phyloP scores from a whole-genome alignment of 805 yeast genomes.

The Hanseniaspora meyeri region DNA sequence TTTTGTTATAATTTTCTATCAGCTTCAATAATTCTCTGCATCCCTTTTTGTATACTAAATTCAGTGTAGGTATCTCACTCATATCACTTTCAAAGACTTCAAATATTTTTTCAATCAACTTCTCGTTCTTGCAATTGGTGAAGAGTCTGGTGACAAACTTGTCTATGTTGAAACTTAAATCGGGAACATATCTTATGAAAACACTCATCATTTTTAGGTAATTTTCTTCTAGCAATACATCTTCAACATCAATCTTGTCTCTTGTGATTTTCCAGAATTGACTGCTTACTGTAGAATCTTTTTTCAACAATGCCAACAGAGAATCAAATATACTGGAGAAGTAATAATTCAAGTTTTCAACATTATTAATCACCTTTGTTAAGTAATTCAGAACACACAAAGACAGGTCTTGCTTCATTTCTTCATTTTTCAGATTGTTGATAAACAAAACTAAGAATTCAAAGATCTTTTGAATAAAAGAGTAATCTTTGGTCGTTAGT shows the following conservation, averaged over 20 bases:
- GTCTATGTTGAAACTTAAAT: conserved; percentile 1
- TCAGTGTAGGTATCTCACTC: neutral
- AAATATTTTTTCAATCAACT: neutral
- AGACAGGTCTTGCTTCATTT: conserved; percentile 57
- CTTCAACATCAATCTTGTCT: conserved; percentile 23
- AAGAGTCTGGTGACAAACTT: conserved; percentile 2
- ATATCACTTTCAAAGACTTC: neutral
- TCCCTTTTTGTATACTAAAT: neutral
- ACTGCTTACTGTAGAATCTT: conserved; percentile 43
- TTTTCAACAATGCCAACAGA: conserved; percentile 7
- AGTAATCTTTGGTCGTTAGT: conserved; percentile 27
- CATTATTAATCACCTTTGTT: conserved; percentile 41
- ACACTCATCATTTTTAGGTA: neutral
- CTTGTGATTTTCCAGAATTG: conserved; percentile 36
- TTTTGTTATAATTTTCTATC: neutral
- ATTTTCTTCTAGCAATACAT: neutral
- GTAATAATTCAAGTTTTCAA: conserved; percentile 18
- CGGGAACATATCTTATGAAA: neutral
- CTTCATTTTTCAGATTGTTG: conserved; percentile 47
- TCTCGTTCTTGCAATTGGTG: neutral
- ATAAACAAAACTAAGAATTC: conserved; percentile 35
- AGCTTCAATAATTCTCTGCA: neutral
- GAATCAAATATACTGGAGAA: neutral
- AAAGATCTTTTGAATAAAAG: conserved; percentile 38
- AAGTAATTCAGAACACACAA: conserved; percentile 57